Percentiles rank a stretch among this genome's conserved stretches.
phyloP scores from a whole-genome alignment of 2,329 filamentous ascomycete species.

The Aspergillus carbonarius region DNA sequence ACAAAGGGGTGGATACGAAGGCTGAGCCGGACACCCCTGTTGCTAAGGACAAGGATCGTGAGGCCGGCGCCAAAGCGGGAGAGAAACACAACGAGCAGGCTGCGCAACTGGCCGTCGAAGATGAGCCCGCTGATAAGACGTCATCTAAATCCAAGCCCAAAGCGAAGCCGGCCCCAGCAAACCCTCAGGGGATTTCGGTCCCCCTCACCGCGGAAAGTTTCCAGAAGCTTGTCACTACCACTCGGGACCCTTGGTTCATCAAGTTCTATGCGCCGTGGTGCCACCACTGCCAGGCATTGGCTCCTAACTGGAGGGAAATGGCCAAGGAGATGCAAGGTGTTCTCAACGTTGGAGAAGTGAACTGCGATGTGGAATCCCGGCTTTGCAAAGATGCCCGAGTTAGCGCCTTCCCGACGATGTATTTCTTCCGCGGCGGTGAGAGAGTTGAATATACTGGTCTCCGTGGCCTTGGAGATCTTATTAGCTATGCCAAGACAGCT shows the following conservation, averaged over 20 bases:
- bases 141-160: slow-evolving; percentile 50
- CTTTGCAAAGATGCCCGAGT: slow-evolving; percentile 91
- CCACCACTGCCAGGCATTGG: slow-evolving; percentile 89
- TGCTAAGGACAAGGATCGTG: slow-evolving; percentile 45
- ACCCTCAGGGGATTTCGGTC: slow-evolving; percentile 72
- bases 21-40: slow-evolving; percentile 38
- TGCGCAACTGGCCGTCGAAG: slow-evolving; percentile 25
- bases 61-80: slow-evolving; percentile 38
- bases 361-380: slow-evolving; percentile 80
- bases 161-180: slow-evolving; percentile 58
- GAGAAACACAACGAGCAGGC: slow-evolving; percentile 45
- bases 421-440: slow-evolving; percentile 91
- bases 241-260: slow-evolving; percentile 93
- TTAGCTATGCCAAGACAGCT: slow-evolving; percentile 83
- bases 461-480: slow-evolving; percentile 84
- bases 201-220: slow-evolving; percentile 81
- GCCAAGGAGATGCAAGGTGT: slow-evolving; percentile 86
- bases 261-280: slow-evolving; percentile 99
- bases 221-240: slow-evolving; percentile 78
- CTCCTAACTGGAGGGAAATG: slow-evolving; percentile 84
- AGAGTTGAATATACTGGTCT: slow-evolving; percentile 90
- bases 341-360: slow-evolving; percentile 92
- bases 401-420: slow-evolving; percentile 78
- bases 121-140: slow-evolving; percentile 33
- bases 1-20: slow-evolving; percentile 48